Conservation (phyloP, 768 basidiomycete genomes). For the Hericium rajendrae region DNA sequence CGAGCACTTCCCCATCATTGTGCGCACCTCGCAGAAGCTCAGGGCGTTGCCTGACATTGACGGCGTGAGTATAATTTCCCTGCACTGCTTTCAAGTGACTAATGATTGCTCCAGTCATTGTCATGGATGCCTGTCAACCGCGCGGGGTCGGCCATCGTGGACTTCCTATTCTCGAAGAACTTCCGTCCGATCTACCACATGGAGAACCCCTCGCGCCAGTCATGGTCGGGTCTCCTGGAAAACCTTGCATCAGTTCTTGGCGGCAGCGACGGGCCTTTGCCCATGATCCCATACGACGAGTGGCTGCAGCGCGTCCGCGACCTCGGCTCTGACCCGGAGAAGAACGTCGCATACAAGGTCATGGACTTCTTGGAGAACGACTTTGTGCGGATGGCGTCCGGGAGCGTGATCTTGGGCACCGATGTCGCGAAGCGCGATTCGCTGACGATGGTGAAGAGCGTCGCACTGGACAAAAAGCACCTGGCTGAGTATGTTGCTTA, state of each 20-base stretch:
- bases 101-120: conserved; percentile 18
- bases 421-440: conserved; percentile 20
- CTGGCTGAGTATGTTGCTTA: conserved; percentile 24
- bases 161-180: conserved; percentile 23
- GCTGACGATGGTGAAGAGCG: conserved; percentile 23
- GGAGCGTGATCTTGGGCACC: conserved; percentile 23
- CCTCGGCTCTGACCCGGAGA: conserved; percentile 18
- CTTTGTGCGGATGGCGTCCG: conserved; percentile 24
- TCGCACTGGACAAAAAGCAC: conserved; percentile 22
- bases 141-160: conserved; percentile 21
- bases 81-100: background rate
- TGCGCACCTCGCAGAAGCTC: conserved; percentile 22
- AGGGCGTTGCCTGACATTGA: conserved; percentile 21
- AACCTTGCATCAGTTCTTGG: conserved; percentile 20
- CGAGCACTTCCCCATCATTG: conserved; percentile 28
- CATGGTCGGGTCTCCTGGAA: conserved; percentile 23
- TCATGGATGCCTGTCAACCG: conserved; percentile 30
- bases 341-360: conserved; percentile 22
- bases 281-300: conserved; percentile 19
- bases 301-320: conserved; percentile 23
- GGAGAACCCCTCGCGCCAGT: conserved; percentile 29
- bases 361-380: conserved; percentile 25
- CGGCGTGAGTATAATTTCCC: conserved; percentile 18
- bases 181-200: conserved; percentile 26
- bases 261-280: conserved; percentile 6